Base-by-base conservation (phyloP, 305 asterid species). In the Fraxinus xanthoxyloides region DNA sequence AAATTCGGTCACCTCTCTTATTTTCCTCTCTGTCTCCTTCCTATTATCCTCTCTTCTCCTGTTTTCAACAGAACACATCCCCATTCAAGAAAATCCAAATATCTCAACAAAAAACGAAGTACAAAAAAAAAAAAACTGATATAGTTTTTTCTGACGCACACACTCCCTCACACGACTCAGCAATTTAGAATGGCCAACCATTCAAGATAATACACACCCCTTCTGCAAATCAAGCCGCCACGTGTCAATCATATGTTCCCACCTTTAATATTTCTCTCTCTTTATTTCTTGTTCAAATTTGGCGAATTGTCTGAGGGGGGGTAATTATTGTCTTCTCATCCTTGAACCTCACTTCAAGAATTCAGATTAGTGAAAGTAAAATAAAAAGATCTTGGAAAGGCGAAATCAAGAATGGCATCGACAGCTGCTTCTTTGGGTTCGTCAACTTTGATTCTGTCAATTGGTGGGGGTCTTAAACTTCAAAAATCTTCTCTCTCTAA, bases 381-480 rank as follows among this genome's bases (percentile, higher is more conserved):
- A 65, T 19, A 56, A 48, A n/a, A 61, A 32, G 43, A 4, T 87
- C 54, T 70, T 46, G 72, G 75, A 31, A 51, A 43, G 23, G 3
- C 15, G 15, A 8, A 24, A 79, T 24, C 0, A 70, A 80, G 76
- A 72, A 92, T 93, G 98, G 95, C 97, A 30, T 87, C 91, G n/a
- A 88, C 89, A 76, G 91, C 97, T 86, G 89, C 96, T 90, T 88
- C 93, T 85, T 81, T 95, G 92, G 94, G 97, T 75, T 91, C 98
- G 40, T 91, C 97, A 24, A 78, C 99, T 89, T 75, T 92, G 72
- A 77, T 91, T 84, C 97, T 89, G 83, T 92, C 99, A 59, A 78
- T 92, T 82, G 87, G 89, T 73, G 86, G 85, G 13, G 86, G 87
- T 77, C 19, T 87, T 77, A 85, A 85, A 69, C 88, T 87, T 82